Evolutionary conservation across 192 early-diverging fungal genomes (phyloP), one percentile per base, ranked within the genome.

Genomic region (Entomortierella chlamydospora): DNA sequence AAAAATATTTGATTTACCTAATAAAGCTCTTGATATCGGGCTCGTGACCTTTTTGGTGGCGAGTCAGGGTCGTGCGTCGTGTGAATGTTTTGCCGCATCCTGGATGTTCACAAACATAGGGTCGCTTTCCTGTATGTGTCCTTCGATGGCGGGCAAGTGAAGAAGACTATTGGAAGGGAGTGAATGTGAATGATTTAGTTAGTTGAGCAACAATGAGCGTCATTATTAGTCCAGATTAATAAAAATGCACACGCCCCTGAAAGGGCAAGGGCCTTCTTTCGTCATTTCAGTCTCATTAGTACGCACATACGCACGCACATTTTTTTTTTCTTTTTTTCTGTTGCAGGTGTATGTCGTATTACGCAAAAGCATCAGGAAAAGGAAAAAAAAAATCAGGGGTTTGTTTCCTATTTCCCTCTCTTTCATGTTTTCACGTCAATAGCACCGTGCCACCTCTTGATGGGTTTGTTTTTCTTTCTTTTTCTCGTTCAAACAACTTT

Each of bases 71-170:
- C 4, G 89, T 92, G 45, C 86, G 85, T 26, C 91, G 81, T 29
- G 89, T 92, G 69, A 94, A 96, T 2, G 88, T 82, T 67, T 95
- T 95, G 20, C 80, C 87, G 72, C 94, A 96, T 3, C 89, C 90
- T 7, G 84, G 82, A 61, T 86, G 84, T n/a, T 80, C 71, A 63
- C 92, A 93, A 8, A 85, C 84, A 81, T 92, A 95, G 1, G 93
- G 91, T 52, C 93, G 86, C 72, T 92, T 92, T 47, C 92, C 92
- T 63, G 90, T 91, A 71, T 95, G 93, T 1, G 90, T 92, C 57
- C 92, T 87, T 34, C 92, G 87, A 74, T 95, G 93, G 54, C 93
- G 86, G 0, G 92, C 91, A 47, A 95, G 86, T 25, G 91, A 93
- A 23, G 92, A 93, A 37, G 91, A 91, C 85, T 87, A 66, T 4